Base-by-base conservation (phyloP, 2,329 filamentous ascomycete species). In the Alternaria ventricosa region DNA sequence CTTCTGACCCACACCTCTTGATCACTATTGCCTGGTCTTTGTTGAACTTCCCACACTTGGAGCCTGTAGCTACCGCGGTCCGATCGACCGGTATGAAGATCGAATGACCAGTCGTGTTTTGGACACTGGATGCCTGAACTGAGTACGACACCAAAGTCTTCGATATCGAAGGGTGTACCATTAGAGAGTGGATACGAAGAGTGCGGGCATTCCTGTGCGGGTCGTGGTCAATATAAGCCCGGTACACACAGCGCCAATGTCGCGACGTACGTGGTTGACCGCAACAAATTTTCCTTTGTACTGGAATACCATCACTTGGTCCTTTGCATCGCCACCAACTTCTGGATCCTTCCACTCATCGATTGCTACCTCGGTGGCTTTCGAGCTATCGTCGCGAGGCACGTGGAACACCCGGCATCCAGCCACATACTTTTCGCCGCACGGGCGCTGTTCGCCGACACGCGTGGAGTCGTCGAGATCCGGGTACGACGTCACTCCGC, bases 91-190 rank as follows among this genome's bases (percentile, higher is more conserved):
- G 89, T 87, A 56, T 88, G 86, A 3, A 92, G 70, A 72, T 92
- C 90, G 76, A 92, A 92, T 0, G 88, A 89, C 90, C 90, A 92
- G 5, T 83, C 87, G 65, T 92, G 90, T 66, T 91, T 91, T 0
- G 89, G 88, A 74, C 90, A 92, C 0, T 84, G 86, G 4, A 92
- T 79, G 0, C 89, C 90, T 0, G 87, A 84, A 58, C 88, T 90
- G 7, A 90, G 75, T 5, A 85, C 82, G 3, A 90, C 80, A 0
- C 90, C 90, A 73, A 92, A 92, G 64, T 92, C 90, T 68, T 92
- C 90, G 69, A 92, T 92, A 57, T 92, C 90, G 61, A 91, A 92
- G 0, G 89, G 82, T 0, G 79, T 85, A 0, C 88, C 89, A 46
- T 86, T 84, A 0, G 89, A 90, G 2, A 92, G 83, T 0, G 90